Percentiles rank a stretch among this genome's conserved stretches.
Conservation (phyloP, 2,329 filamentous ascomycete genomes). For the Fusarium vanettenii region DNA sequence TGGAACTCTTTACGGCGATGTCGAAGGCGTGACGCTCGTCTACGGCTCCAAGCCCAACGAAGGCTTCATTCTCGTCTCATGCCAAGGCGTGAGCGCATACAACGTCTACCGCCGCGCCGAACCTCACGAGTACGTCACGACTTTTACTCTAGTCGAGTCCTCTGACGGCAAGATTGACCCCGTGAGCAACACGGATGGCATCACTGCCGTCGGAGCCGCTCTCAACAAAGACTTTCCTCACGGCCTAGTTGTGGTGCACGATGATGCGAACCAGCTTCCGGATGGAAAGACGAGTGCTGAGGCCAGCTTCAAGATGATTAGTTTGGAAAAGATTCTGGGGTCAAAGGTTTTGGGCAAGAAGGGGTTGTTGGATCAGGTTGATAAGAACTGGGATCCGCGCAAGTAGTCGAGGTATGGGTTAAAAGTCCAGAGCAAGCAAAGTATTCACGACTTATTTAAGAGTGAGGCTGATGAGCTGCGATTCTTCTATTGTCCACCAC, state of each 20-base stretch:
- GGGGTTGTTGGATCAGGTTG: conserved; percentile 49
- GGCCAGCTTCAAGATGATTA: conserved; percentile 64
- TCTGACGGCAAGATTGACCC: conserved; percentile 56
- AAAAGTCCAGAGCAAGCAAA: too few relatives aligned
- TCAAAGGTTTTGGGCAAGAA: conserved; percentile 38
- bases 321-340: conserved; percentile 54
- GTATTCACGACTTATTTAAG: too few relatives aligned
- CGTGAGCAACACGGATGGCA: conserved; percentile 65
- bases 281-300: conserved; percentile 57
- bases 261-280: conserved; percentile 63
- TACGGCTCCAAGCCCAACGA: conserved; percentile 55
- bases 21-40: conserved; percentile 65
- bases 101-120: conserved; percentile 61
- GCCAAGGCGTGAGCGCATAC: conserved; percentile 64
- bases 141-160: conserved; percentile 59
- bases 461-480: too few relatives aligned
- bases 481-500: too few relatives aligned
- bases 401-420: not conserved
- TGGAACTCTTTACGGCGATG: conserved; percentile 61
- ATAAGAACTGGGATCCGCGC: conserved; percentile 55
- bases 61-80: conserved; percentile 64
- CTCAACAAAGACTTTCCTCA: conserved; percentile 56
- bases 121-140: conserved; percentile 62
- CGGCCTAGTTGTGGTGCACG: conserved; percentile 63
- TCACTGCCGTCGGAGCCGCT: conserved; percentile 57